Evolutionary conservation across 106 monocot genomes (phyloP).

Genomic region (Dendrobium nobile): DNA sequence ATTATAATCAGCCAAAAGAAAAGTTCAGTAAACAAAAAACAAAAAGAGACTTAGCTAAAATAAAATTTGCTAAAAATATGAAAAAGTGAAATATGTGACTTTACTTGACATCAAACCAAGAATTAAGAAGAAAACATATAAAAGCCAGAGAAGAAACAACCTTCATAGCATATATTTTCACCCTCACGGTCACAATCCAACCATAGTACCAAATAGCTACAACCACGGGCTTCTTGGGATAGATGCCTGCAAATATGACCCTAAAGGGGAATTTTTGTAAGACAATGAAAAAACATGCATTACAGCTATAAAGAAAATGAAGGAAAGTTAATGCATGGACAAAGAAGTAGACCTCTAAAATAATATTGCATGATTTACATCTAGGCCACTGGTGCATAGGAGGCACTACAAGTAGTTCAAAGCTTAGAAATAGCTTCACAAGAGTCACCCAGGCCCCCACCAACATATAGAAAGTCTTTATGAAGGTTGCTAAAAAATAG

Average conservation of each 20-base stretch:
- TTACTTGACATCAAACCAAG: neutral
- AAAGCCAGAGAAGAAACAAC: constrained; percentile 12
- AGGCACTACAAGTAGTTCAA: neutral
- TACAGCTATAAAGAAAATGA: neutral
- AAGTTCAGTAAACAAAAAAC: neutral
- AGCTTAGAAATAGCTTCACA: neutral
- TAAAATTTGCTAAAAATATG: neutral
- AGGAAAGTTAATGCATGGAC: neutral
- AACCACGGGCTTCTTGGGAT: constrained; percentile 76
- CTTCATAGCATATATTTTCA: constrained; percentile 98
- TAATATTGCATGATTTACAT: neutral
- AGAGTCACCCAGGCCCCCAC: neutral
- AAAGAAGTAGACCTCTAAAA: neutral
- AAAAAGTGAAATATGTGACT: neutral
- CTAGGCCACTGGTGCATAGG: neutral
- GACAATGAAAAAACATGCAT: neutral
- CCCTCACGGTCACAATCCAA: constrained; percentile 98
- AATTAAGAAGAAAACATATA: neutral
- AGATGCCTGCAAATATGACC: constrained; percentile 88
- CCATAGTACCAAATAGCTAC: constrained; percentile 73
- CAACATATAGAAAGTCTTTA: neutral
- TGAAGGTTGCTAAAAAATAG: neutral
- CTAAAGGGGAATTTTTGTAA: constrained; percentile 23
- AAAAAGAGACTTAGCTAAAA: neutral
- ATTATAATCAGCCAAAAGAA: neutral